These are phyloP conservation scores for Taiozyma onychis DNA, from an alignment of 1,139 yeast species.

Conservation along the genomic window DNA sequence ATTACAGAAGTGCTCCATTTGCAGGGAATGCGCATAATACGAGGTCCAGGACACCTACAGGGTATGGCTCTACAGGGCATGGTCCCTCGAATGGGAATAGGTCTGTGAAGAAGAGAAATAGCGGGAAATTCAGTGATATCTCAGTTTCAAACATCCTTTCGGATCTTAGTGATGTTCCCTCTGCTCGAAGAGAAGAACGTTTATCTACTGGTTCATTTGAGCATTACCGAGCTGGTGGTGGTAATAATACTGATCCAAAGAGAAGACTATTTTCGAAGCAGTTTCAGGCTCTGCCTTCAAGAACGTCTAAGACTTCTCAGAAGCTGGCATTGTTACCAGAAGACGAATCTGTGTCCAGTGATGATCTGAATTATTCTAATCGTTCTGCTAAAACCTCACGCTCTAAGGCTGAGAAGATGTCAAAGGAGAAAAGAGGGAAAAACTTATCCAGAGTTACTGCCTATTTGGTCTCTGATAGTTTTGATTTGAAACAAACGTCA, in stretches of 20 bases:
- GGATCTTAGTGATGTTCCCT: constrained; percentile 80
- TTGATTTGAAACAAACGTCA: constrained; percentile 58
- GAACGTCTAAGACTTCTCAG: constrained; percentile 84
- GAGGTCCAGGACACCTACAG: constrained; percentile 1
- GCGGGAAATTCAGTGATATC: constrained; percentile 54
- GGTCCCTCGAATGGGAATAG: background rate
- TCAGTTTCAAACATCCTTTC: constrained; percentile 68
- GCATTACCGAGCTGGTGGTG: constrained; percentile 3
- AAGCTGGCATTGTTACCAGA: constrained; percentile 84
- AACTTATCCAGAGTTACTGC: constrained; percentile 86
- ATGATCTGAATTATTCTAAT: constrained; percentile 1
- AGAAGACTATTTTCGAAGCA: constrained; percentile 43
- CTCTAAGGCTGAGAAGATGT: constrained; percentile 62
- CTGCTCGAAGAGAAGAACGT: constrained; percentile 38
- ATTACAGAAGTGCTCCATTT: constrained; percentile 79
- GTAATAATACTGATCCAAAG: constrained; percentile 2
- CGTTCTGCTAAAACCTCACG: constrained; percentile 10
- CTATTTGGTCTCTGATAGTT: constrained; percentile 79
- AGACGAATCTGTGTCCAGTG: constrained; percentile 32
- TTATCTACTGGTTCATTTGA: constrained; percentile 27
- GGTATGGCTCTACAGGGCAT: background rate
- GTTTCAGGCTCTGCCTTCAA: constrained; percentile 67
- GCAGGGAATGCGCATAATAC: constrained; percentile 38
- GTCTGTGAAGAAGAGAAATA: constrained; percentile 12
- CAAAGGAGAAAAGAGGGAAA: constrained; percentile 61